Base-by-base conservation (phyloP, 2,329 filamentous ascomycete genomes). In the Geosmithia putterillii region DNA sequence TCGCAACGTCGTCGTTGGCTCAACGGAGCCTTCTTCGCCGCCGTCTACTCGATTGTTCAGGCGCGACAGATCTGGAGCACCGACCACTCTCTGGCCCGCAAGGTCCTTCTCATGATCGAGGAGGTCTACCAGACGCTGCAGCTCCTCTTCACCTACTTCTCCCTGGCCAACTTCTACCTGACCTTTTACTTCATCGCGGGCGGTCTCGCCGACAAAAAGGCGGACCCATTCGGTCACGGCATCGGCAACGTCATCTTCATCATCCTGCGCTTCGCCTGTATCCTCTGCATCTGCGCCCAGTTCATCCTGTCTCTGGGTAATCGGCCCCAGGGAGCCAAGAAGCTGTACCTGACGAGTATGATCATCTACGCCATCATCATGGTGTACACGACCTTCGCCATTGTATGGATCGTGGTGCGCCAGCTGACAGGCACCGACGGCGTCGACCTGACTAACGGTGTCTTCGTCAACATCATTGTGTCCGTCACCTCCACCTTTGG, bases 121-220 rank as follows among this genome's bases (percentile, higher is more conserved):
- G 95, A 95, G 58, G 62, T 95, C 52, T 98, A 98, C 63, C 92
- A 98, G 60, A 83, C 94, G 59, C 74, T 96, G 52, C 85, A 88
- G 57, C 77, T 98, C 14, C 63, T 94, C 47, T 98, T 98, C 68
- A 98, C 92, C 39, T 98, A 87, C 69, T 96, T 98, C 69, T 95
- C 90, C 10, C 79, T 98, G 36, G 89, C 90, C 62, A 98, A 98
- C 70, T 98, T 96, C 71, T 98, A 96, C 62, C 80, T 98, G 42
- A 94, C 89, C 45, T 98, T 98, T 67, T 98, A 89, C 74, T 98
- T 98, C 68, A 83, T 98, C 51, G 88, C 88, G 19, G 92, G 92
- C 38, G 94, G 89, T 36, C 73, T 98, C 15, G 76, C 84, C 0
- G 87, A 96, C 54, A 67, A 76, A 0, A 68, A 69, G 21, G 70